Evolutionary conservation across 2,329 filamentous ascomycete species (phyloP), one percentile per base, ranked within the genome.

Genomic region (Fusarium agapanthi): DNA sequence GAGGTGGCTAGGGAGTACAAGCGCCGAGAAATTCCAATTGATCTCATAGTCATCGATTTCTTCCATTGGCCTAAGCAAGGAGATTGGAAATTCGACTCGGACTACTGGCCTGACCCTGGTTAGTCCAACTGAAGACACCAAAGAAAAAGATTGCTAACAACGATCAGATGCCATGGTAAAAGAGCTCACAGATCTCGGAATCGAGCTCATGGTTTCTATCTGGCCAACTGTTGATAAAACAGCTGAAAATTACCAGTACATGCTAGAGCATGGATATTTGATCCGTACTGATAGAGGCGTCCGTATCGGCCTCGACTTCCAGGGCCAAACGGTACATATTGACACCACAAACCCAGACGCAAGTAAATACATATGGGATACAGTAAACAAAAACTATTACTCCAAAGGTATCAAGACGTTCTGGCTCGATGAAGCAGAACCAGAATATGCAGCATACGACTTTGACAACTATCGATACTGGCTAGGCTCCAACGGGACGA

Each of bases 381-480:
- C 86, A 60, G 86, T 82, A 2, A 89, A 88, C 76, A 73, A 86
- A 59, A 89, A 92, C 77, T 92, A 92, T 80, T 88, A 87, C 73
- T 79, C 84, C 54, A 88, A 87, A 60, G 91, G 91, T 5, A 89
- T 92, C 78, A 86, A 87, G 65, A 80, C 88, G 1, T 92, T 92
- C 79, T 92, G 91, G 90, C 84, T 92, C 0, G 91, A 93, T 72
- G 90, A 92, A 77, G 90, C 90, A 0, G 90, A 92, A 74, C 90
- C 90, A 0, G 90, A 92, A 76, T 92, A 91, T 73, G 83, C 81
- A 0, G 84, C 84, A 16, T 92, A 92, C 77, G 89, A 92, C 76
- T 92, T 91, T 75, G 90, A 92, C 62, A 89, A 88, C 71, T 92
- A 89, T 77, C 86, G 75, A 75, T 71, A 77, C 83, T 57, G 73